These are phyloP conservation scores for Teunomyces stri DNA, from an alignment of 805 yeast species.

Conservation along the genomic window DNA sequence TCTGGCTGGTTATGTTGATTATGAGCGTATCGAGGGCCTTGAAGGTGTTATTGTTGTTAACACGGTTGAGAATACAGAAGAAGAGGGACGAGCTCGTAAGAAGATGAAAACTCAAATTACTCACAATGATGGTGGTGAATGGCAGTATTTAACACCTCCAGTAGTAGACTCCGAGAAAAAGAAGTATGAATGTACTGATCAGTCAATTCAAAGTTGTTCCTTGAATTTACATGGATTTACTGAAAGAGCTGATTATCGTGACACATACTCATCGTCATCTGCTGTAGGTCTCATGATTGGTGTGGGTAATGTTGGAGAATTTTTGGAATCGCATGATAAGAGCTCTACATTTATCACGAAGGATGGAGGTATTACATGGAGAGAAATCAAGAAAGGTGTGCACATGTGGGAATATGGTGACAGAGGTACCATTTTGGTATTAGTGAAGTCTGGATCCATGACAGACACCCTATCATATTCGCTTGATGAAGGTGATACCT, in stretches of 20 bases:
- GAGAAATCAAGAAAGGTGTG: conserved; percentile 67
- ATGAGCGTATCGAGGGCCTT: conserved; percentile 74
- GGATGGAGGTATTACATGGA: conserved; percentile 95
- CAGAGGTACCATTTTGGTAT: conserved; percentile 80
- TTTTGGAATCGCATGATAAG: conserved; percentile 47
- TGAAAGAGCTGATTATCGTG: conserved; percentile 79
- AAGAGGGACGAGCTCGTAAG: conserved; percentile 41
- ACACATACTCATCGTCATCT: conserved; percentile 81
- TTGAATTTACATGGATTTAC: conserved; percentile 88
- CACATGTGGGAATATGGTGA: conserved; percentile 97
- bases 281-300: conserved; percentile 88
- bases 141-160: conserved; percentile 77
- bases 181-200: conserved; percentile 50
- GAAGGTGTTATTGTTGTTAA: conserved; percentile 85
- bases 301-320: conserved; percentile 87
- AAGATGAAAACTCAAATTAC: conserved; percentile 70
- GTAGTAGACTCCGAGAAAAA: conserved; percentile 57
- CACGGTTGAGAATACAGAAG: conserved; percentile 55
- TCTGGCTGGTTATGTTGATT: conserved; percentile 75
- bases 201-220: conserved; percentile 60
- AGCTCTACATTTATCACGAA: conserved; percentile 72
- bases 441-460: conserved; percentile 57
- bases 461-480: conserved; percentile 67
- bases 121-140: conserved; percentile 87
- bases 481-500: conserved; percentile 73